Evolutionary conservation across 2,329 filamentous ascomycete species (phyloP), one percentile per base, ranked within the genome.

Genomic region (Macrophomina phaseolina): DNA sequence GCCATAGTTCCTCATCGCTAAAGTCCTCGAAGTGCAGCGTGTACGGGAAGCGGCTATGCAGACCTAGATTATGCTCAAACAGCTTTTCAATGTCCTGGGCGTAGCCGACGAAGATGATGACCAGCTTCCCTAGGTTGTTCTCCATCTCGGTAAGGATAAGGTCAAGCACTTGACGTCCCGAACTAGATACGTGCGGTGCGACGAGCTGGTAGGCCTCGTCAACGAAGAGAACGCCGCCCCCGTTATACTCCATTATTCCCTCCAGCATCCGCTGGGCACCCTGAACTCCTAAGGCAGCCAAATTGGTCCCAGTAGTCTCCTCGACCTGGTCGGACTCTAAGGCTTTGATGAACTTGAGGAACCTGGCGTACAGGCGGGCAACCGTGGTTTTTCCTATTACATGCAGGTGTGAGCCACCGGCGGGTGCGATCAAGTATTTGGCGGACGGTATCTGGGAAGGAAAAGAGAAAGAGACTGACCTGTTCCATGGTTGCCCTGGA

Each of bases 161-260:
- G 68, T 94, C 90, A 0, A 94, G 79, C 0, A 93, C 89, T 0
- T 84, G 83, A 0, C 78, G 80, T 0, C 91, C 90, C 6, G 30
- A 6, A 0, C 85, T 86, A 3, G 74, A 71, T 23, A 79, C 89
- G 65, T 87, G 85, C 0, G 85, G 85, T 0, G 86, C 86, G 0
- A 87, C 83, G 0, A 94, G 81, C 69, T 94, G 91, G 71, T 94
- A 93, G 0, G 91, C 90, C 74, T 94, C 91, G 67, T 94, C 91
- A 28, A 94, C 89, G 72, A 94, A 93, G 1, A 92, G 72, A 0
- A 89, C 89, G 0, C 91, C 91, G 0, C 91, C 91, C 0, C 86
- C 87, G 0, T 76, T 49, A 3, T n/a, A 4, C 11, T 3, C 89
- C 81, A 6, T 91, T 77, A 0, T 88, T 76, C 11, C 83, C 2